phyloP scores from a whole-genome alignment of 2,329 filamentous ascomycete genomes.

The Beauveria australis region DNA sequence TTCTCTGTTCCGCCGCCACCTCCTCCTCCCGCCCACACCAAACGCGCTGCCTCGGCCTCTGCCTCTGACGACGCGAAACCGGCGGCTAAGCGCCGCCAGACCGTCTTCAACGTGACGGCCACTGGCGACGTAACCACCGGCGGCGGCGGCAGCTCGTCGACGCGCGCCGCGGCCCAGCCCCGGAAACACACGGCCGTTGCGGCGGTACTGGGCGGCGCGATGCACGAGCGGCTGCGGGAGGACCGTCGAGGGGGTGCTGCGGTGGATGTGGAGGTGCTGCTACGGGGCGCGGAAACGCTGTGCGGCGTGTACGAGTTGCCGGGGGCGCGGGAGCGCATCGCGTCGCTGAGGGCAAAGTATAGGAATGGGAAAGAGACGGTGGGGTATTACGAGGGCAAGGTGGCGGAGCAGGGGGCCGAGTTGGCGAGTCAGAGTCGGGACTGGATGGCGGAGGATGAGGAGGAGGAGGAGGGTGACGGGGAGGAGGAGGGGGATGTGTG shows the following conservation, averaged over 20 bases:
- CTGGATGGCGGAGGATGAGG: constrained; percentile 46
- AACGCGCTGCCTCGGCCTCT: constrained; percentile 30
- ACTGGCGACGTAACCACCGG: constrained; percentile 54
- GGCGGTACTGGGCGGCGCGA: constrained; percentile 76
- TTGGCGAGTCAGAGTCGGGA: constrained; percentile 66
- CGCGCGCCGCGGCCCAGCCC: constrained; percentile 37
- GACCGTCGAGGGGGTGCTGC: constrained; percentile 28
- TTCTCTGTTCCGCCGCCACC: constrained; percentile 78
- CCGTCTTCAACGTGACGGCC: constrained; percentile 54
- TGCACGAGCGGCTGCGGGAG: constrained; percentile 69
- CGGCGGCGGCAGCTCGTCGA: constrained; percentile 25
- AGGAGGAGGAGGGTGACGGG: constrained; percentile 42
- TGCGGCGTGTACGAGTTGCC: constrained; percentile 79
- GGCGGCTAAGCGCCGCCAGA: constrained; percentile 44
- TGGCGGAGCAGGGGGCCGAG: constrained; percentile 67
- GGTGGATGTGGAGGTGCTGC: constrained; percentile 76
- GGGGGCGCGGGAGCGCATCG: constrained; percentile 70
- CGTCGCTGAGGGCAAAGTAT: constrained; percentile 62
- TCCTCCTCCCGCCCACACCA: constrained; percentile 20
- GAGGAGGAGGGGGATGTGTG: constrained; percentile 32
- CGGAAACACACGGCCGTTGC: constrained; percentile 77
- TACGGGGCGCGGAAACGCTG: constrained; percentile 83
- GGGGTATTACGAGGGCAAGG: constrained; percentile 70
- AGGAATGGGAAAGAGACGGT: constrained; percentile 65
- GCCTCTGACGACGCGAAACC: not conserved